Conservation (phyloP, 306 rosid genomes). For the Pachyrhizus erosus region DNA sequence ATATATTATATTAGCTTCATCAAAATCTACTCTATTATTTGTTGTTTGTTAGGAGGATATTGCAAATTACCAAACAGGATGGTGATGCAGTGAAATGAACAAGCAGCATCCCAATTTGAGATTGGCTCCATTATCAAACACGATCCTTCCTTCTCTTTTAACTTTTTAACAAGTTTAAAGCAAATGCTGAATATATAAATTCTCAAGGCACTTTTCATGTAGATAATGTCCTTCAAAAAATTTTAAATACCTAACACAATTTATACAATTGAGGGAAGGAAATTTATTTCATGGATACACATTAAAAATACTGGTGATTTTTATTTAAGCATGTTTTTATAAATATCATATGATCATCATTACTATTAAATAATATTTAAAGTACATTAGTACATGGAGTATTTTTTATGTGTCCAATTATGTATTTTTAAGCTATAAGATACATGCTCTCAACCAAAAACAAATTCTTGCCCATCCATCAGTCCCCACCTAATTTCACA, state of each 20-base stretch:
- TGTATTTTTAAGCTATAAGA: conserved; percentile 18
- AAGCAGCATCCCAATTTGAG: background rate
- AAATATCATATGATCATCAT: background rate
- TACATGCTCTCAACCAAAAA: conserved; percentile 67
- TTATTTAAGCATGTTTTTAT: background rate
- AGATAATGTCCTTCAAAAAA: too few relatives aligned
- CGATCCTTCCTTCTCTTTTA: too few relatives aligned
- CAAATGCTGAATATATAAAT: too few relatives aligned
- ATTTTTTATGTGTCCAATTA: background rate
- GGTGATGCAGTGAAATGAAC: background rate
- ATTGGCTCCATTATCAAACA: too few relatives aligned
- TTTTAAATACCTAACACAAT: too few relatives aligned
- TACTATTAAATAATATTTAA: too few relatives aligned
- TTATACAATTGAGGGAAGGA: too few relatives aligned
- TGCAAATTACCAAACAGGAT: too few relatives aligned
- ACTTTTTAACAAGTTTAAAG: too few relatives aligned
- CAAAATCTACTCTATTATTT: conserved; percentile 51
- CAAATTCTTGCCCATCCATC: conserved; percentile 46
- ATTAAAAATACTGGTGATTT: too few relatives aligned
- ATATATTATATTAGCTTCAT: conserved; percentile 22
- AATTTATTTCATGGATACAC: too few relatives aligned
- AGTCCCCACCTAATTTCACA: conserved; percentile 48
- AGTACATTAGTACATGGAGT: background rate
- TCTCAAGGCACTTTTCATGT: too few relatives aligned
- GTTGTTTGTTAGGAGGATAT: background rate